Base-by-base conservation (phyloP, 495 filamentous ascomycete genomes). In the Neurospora africana region DNA sequence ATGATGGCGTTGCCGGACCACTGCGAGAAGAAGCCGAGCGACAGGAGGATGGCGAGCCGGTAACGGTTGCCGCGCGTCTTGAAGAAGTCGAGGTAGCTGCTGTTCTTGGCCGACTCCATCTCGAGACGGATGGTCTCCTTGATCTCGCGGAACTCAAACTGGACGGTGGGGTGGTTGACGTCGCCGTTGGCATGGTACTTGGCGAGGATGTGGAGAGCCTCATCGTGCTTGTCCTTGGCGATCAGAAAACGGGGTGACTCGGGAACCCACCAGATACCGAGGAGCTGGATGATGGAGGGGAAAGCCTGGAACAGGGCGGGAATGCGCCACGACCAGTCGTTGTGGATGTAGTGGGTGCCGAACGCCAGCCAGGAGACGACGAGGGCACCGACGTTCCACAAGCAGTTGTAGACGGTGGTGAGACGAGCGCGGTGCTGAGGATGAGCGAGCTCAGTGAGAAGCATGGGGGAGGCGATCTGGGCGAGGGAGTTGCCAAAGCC, bases 1-100 rank as follows among this genome's bases (percentile, higher is more conserved):
- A 91, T 86, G 44, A 90, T 85, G 71, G 86, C 86, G 75, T 92
- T 91, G 69, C 90, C 90, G 69, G 87, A 88, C 84, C 87, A 91
- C 83, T 93, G 91, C 10, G 88, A 88, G 81, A 90, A 87, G 76
- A 89, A 75, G 75, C 89, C 89, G 38, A 90, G 81, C 27, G 85
- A 85, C 43, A 89, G 78, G 39, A 89, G 84, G 35, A 92, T 79
- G 44, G 79, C 70, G 5, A 91, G 76, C 35, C 90, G 86, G 76
- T 89, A 89, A 9, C 89, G 86, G 82, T 93, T 93, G 72, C 91
- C 90, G 78, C 86, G 87, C 71, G 90, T 91, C 67, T 80, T 81
- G 83, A 92, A 81, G 82, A 92, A 89, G 73, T 91, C 89, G 41
- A 78, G 5, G 76, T 85, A 87, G 75, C 77, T 84, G 79, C 77